These are phyloP conservation scores for Candida lessepsii DNA, from an alignment of 805 yeast species.

Conservation along the genomic window DNA sequence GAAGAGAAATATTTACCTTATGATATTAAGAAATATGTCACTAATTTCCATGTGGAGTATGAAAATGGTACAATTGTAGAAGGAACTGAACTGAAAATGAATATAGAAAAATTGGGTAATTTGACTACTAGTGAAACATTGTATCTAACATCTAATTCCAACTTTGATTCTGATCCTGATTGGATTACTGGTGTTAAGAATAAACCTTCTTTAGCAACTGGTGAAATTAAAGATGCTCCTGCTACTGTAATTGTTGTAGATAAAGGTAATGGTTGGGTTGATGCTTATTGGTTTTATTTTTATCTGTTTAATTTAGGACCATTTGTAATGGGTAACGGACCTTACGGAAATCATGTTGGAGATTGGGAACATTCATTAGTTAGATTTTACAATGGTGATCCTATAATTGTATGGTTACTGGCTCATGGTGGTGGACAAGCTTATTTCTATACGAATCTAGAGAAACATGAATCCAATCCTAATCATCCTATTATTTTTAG, in stretches of 20 bases:
- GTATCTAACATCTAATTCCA: slow-evolving; percentile 64
- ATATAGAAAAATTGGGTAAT: slow-evolving; percentile 30
- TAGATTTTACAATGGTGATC: slow-evolving; percentile 76
- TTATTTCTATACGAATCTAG: slow-evolving; percentile 72
- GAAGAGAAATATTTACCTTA: slow-evolving; percentile 88
- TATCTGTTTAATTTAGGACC: slow-evolving; percentile 95
- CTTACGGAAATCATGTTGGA: slow-evolving; percentile 95
- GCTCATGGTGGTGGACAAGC: slow-evolving; percentile 99
- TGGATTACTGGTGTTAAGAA: slow-evolving; percentile 80
- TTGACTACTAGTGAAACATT: slow-evolving; percentile 35
- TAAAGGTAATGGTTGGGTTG: slow-evolving; percentile 93
- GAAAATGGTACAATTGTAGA: slow-evolving; percentile 44
- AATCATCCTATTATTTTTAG: slow-evolving; percentile 75
- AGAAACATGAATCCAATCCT: slow-evolving; percentile 49
- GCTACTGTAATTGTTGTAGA: slow-evolving; percentile 81
- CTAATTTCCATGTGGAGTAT: slow-evolving; percentile 59
- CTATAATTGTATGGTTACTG: slow-evolving; percentile 89
- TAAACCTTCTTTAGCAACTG: slow-evolving; percentile 68
- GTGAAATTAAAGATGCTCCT: slow-evolving; percentile 73
- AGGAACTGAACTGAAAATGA: slow-evolving; percentile 33
- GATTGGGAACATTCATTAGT: slow-evolving; percentile 97
- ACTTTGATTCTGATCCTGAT: slow-evolving; percentile 68
- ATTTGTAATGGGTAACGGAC: slow-evolving; percentile 95
- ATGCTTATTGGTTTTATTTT: slow-evolving; percentile 94
- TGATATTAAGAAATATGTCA: slow-evolving; percentile 68